These are phyloP conservation scores for Combretum micranthum DNA, from an alignment of 345 rosid genomes.

Conservation along the genomic window DNA sequence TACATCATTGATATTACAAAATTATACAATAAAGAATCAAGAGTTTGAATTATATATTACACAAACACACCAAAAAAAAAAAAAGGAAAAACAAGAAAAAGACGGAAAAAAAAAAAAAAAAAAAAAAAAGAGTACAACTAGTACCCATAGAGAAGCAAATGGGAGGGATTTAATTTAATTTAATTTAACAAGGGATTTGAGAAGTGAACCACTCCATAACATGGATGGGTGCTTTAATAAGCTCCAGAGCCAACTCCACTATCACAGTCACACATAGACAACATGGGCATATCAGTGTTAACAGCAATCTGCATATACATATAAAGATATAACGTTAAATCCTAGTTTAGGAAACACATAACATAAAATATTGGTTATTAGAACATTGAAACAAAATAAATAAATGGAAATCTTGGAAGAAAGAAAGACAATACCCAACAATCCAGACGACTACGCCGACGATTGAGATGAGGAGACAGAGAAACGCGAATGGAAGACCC, in stretches of 20 bases:
- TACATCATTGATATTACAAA: no score
- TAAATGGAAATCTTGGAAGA: not conserved
- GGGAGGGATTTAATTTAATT: not conserved
- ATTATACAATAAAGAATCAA: no score
- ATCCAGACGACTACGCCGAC: slow-evolving; percentile 71
- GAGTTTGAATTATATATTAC: no score
- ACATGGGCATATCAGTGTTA: slow-evolving; percentile 65
- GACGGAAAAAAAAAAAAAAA: no score
- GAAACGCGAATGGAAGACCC: slow-evolving; percentile 83
- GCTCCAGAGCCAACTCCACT: slow-evolving; percentile 52
- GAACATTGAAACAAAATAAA: not conserved
- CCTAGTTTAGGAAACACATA: no score
- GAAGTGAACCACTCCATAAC: slow-evolving; percentile 66
- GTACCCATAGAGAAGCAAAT: no score
- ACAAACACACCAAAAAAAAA: no score
- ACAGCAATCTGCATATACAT: slow-evolving; percentile 40
- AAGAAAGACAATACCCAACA: slow-evolving; percentile 46
- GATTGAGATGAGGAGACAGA: slow-evolving; percentile 64
- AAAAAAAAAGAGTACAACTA: no score
- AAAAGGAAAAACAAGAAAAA: not conserved
- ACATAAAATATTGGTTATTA: no score
- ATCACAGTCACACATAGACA: slow-evolving; percentile 56
- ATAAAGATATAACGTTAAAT: no score
- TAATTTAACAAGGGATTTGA: slow-evolving; percentile 59
- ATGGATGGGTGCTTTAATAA: slow-evolving; percentile 57